Conservation (phyloP, 2,329 filamentous ascomycete genomes). For the Ascochyta viciae-villosae region DNA sequence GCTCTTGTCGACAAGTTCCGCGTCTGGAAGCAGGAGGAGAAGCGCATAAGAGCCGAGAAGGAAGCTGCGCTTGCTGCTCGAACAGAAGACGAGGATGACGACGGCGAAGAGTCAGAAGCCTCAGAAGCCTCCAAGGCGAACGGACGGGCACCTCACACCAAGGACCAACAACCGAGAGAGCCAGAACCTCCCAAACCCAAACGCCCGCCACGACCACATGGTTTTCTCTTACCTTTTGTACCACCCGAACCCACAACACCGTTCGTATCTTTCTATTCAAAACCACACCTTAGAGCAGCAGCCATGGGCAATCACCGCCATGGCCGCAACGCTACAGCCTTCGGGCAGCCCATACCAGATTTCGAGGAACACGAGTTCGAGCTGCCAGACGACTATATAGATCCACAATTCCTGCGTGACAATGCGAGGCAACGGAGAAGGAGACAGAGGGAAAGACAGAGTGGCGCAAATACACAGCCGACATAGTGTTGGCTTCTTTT, state of each 20-base stretch:
- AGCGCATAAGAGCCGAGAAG: slow-evolving; percentile 77
- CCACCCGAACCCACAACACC: slow-evolving; percentile 59
- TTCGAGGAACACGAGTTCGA: slow-evolving; percentile 74
- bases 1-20: slow-evolving; percentile 86
- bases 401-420: slow-evolving; percentile 56
- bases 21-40: slow-evolving; percentile 88
- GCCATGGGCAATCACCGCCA: slow-evolving; percentile 77
- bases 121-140: slow-evolving; percentile 36
- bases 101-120: slow-evolving; percentile 47
- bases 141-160: slow-evolving; percentile 7
- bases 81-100: slow-evolving; percentile 55
- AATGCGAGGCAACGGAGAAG: slow-evolving; percentile 69
- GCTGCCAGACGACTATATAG: slow-evolving; percentile 71
- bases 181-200: slow-evolving; percentile 44
- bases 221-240: slow-evolving; percentile 37
- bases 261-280: slow-evolving; percentile 87
- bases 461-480: slow-evolving; percentile 24
- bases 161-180: slow-evolving; percentile 55
- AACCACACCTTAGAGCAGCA: slow-evolving; percentile 78
- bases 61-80: slow-evolving; percentile 66
- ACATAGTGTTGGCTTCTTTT: slow-evolving; percentile 6
- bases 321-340: slow-evolving; percentile 75
- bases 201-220: slow-evolving; percentile 41
- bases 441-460: slow-evolving; percentile 64
- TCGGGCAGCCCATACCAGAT: slow-evolving; percentile 82